These are phyloP conservation scores for Pleurotus sapidus DNA, from an alignment of 768 basidiomycete genomes.

Conservation along the genomic window DNA sequence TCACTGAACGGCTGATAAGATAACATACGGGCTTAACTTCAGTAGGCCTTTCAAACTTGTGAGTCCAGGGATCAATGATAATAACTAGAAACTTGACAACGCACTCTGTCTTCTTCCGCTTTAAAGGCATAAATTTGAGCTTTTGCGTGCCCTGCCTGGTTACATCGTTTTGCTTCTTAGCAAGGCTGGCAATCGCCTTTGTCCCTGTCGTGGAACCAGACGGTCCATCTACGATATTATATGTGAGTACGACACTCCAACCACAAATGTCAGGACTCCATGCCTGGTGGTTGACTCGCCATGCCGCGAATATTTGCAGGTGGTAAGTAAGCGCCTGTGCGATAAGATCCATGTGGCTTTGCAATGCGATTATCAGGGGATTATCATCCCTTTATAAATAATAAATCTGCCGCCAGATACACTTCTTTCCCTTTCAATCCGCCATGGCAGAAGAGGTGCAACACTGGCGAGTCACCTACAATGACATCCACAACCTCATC, in stretches of 20 bases:
- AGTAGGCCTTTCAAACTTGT: slow-evolving; percentile 25
- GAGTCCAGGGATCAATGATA: too few species aligned
- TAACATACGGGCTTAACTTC: slow-evolving; percentile 62
- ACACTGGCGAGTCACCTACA: slow-evolving; percentile 80
- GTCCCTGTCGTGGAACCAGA: slow-evolving; percentile 31
- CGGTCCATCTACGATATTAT: slow-evolving; percentile 25
- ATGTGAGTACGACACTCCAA: slow-evolving; percentile 8
- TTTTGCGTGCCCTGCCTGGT: slow-evolving; percentile 74
- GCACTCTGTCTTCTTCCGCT: slow-evolving; percentile 71
- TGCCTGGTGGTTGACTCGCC: slow-evolving; percentile 18
- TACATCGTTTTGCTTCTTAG: slow-evolving; percentile 68
- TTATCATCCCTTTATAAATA: slow-evolving; percentile 1
- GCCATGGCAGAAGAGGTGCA: slow-evolving; percentile 43
- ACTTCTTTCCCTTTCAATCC: slow-evolving; percentile 4
- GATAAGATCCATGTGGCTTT: neutral
- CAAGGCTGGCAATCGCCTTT: slow-evolving; percentile 76
- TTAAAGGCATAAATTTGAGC: slow-evolving; percentile 69
- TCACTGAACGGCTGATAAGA: neutral
- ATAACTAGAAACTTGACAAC: slow-evolving; percentile 6
- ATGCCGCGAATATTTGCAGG: neutral
- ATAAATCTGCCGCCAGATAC: too few species aligned
- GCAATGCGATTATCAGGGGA: slow-evolving; percentile 6
- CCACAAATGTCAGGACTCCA: slow-evolving; percentile 6
- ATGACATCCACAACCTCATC: slow-evolving; percentile 90
- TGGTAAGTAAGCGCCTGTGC: neutral